These are phyloP conservation scores for Viola pubescens DNA, from an alignment of 441 rosid species.

Conservation along the genomic window DNA sequence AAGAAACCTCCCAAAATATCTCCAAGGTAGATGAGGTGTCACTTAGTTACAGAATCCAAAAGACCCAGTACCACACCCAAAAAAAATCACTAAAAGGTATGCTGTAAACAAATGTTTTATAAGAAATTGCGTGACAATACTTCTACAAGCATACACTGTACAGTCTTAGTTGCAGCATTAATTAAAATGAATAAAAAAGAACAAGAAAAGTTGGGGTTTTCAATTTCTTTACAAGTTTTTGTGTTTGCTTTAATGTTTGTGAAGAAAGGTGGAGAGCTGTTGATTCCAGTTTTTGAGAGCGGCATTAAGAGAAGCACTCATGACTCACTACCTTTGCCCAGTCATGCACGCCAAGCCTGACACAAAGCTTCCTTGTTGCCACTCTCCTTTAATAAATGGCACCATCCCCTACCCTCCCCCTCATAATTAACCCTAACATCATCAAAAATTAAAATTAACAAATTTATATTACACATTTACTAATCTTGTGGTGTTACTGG, in stretches of 20 bases:
- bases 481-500: no score
- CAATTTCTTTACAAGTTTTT: slow-evolving; percentile 12
- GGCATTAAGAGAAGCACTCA: slow-evolving; percentile 20
- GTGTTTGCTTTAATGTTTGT: slow-evolving; percentile 13
- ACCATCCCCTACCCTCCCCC: slow-evolving; percentile 8
- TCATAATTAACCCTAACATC: neutral
- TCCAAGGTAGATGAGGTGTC: slow-evolving; percentile 24
- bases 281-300: slow-evolving; percentile 20
- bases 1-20: slow-evolving; percentile 10
- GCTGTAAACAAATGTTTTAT: slow-evolving; percentile 11
- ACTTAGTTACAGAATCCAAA: slow-evolving; percentile 17
- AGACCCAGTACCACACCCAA: neutral
- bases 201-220: neutral
- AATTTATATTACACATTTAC: neutral
- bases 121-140: slow-evolving; percentile 10
- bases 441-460: neutral
- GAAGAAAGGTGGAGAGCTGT: slow-evolving; percentile 22
- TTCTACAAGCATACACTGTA: slow-evolving; percentile 10
- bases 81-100: neutral
- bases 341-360: slow-evolving; percentile 49
- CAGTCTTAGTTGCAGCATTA: neutral
- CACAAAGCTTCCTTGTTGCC: slow-evolving; percentile 32
- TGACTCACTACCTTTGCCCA: slow-evolving; percentile 29
- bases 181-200: slow-evolving; percentile 2
- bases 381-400: slow-evolving; percentile 20